Conservation (phyloP, 2,329 filamentous ascomycete genomes). For the Neoascochyta sp. region DNA sequence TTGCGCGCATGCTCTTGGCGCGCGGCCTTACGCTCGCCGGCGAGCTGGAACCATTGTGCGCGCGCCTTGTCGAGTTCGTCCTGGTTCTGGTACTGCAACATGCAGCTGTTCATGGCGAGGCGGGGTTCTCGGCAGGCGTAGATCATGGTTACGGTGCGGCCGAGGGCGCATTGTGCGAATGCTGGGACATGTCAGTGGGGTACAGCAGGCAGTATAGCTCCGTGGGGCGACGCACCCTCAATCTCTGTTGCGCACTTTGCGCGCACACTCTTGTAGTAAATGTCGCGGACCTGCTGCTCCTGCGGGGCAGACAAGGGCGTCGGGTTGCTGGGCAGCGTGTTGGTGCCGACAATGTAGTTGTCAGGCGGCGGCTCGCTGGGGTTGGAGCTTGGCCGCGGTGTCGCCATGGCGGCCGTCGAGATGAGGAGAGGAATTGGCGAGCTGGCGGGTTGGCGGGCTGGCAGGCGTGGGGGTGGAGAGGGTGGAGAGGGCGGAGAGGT, state of each 20-base stretch:
- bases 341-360: constrained; percentile 18
- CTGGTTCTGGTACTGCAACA: constrained; percentile 80
- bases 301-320: constrained; percentile 74
- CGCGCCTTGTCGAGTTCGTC: constrained; percentile 82
- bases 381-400: constrained; percentile 11
- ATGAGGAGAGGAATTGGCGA: too few species aligned
- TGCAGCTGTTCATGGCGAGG: constrained; percentile 88
- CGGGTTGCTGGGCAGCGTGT: constrained; percentile 28
- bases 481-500: too few species aligned
- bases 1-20: constrained; percentile 54
- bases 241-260: constrained; percentile 69
- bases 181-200: constrained; percentile 49
- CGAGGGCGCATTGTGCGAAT: constrained; percentile 85
- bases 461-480: too few species aligned
- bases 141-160: constrained; percentile 80
- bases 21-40: constrained; percentile 66
- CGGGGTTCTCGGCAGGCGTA: constrained; percentile 80
- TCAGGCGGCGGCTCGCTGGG: too few species aligned
- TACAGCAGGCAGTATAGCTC: neutral
- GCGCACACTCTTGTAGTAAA: constrained; percentile 77
- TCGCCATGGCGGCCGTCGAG: constrained; percentile 16
- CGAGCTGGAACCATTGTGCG: constrained; percentile 85
- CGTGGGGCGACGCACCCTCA: constrained; percentile 35
- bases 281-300: constrained; percentile 64
- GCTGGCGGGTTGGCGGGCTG: neutral